A percentile compares a stretch with the other conserved stretches of the same genome.
These are phyloP conservation scores for Groenewaldozyma tartarivorans DNA, from an alignment of 805 yeast species.

Conservation along the genomic window DNA sequence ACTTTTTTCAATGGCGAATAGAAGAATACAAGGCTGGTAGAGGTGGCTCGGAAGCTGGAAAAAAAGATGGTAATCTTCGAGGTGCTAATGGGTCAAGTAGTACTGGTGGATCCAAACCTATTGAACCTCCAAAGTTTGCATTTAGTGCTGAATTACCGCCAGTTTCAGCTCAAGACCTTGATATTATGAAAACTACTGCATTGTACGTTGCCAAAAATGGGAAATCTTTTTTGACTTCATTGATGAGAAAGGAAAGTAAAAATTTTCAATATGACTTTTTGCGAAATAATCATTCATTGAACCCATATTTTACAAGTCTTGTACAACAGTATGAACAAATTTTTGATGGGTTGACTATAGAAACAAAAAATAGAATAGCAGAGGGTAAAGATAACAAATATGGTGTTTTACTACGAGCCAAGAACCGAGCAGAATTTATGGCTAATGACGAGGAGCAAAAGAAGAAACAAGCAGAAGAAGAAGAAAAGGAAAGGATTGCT, in stretches of 20 bases:
- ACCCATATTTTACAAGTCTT: slow-evolving; percentile 40
- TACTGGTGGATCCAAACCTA: slow-evolving; percentile 4
- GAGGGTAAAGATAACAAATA: slow-evolving; percentile 25
- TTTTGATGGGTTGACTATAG: slow-evolving; percentile 21
- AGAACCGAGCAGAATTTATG: slow-evolving; percentile 46
- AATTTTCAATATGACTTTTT: slow-evolving; percentile 62
- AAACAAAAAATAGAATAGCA: slow-evolving; percentile 17
- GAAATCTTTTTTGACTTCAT: slow-evolving; percentile 31
- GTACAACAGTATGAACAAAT: slow-evolving; percentile 46
- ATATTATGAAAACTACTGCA: slow-evolving; percentile 65
- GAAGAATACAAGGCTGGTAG: slow-evolving; percentile 26
- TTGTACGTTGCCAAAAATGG: slow-evolving; percentile 57
- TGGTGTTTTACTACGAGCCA: slow-evolving; percentile 39
- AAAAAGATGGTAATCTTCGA: slow-evolving; percentile 1
- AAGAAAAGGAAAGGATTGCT: slow-evolving; percentile 37
- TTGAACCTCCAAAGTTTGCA: slow-evolving; percentile 22
- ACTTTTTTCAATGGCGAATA: slow-evolving; percentile 46
- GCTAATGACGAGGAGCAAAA: slow-evolving; percentile 30
- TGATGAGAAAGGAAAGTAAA: slow-evolving; percentile 25
- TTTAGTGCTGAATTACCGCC: slow-evolving; percentile 28
- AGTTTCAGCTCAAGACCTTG: slow-evolving; percentile 55
- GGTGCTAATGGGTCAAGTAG: slow-evolving; percentile 5
- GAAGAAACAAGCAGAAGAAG: slow-evolving; percentile 28
- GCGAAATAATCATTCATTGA: slow-evolving; percentile 47
- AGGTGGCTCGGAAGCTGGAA: slow-evolving; percentile 4